Base-by-base conservation (phyloP, 108 stramenopile genomes). In the Mediolabrus comicus region DNA sequence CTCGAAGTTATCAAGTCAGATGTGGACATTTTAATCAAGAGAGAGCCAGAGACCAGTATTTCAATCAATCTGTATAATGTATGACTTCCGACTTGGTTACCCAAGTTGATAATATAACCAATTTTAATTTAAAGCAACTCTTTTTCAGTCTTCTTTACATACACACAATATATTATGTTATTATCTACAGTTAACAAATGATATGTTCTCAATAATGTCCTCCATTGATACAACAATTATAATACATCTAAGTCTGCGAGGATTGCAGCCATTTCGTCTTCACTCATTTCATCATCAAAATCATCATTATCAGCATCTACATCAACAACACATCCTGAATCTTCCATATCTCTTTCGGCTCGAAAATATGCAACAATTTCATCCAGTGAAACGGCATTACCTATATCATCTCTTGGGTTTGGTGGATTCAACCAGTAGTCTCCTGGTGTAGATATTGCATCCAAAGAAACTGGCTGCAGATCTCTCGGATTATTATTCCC, bases 351-450 rank as follows among this genome's bases (percentile, higher is more conserved):
- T 30, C 67, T 69, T 30, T 75, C 63, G 5, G 35, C 12, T n/a
- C 65, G 53, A 30, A 73, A 75, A 41, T 36, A 83, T 2, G 65
- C 68, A 30, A 82, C 60, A 9, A 86, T 68, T n/a, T 86, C 67
- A 41, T 64, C 71, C 9, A 65, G 55, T 19, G 61, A 62, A 19
- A 92, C 86, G 24, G 29, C 27, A 68, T 92, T 88, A 1, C 87
- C 83, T 11, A 75, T 69, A 59, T 88, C 88, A 65, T 92, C 91
- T 64, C 72, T 57, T 29, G 86, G 83, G 53, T 61, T 57, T 3
- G 88, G 86, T 36, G 88, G 87, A 82, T 92, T 92, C 38, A 92
- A 62, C 91, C 91, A 92, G 71, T 84, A 92, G 59, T 82, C 83
- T 41, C 91, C 91, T 5, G 91, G 91, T 11, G 87, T 92, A 19